These are phyloP conservation scores for Aspergillus aculeatus DNA, from an alignment of 2,329 filamentous ascomycete species.

Conservation along the genomic window DNA sequence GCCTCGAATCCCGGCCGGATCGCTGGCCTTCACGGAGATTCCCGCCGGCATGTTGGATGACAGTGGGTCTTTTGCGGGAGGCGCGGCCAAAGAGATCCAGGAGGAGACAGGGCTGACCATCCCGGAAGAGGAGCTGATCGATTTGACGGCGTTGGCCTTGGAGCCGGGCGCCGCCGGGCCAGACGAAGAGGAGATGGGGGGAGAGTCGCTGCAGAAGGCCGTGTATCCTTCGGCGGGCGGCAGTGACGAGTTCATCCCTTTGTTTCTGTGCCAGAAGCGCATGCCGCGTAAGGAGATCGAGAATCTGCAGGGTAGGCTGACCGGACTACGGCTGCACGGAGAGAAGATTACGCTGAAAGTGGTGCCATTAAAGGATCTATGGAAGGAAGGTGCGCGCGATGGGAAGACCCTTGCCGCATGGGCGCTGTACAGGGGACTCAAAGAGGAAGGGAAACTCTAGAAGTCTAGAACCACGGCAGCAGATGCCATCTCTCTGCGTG, in stretches of 20 bases:
- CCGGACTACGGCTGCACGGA: constrained; percentile 54
- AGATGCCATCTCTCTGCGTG: neutral
- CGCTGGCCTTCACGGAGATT: constrained; percentile 55
- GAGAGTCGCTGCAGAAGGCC: constrained; percentile 46
- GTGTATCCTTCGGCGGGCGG: constrained; percentile 57
- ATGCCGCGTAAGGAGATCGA: constrained; percentile 50
- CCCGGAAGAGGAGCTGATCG: constrained; percentile 49
- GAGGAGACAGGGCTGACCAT: constrained; percentile 59
- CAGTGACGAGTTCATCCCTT: constrained; percentile 59
- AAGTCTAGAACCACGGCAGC: neutral
- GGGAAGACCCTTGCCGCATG: constrained; percentile 57
- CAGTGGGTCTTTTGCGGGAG: constrained; percentile 52
- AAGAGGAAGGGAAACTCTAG: constrained; percentile 46
- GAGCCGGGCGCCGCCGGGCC: constrained; percentile 13
- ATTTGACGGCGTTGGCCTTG: constrained; percentile 55
- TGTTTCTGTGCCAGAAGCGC: constrained; percentile 57
- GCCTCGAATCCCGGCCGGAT: constrained; percentile 57
- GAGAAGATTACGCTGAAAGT: constrained; percentile 61
- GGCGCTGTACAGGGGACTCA: constrained; percentile 56
- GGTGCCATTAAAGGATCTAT: constrained; percentile 51
- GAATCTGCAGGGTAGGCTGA: constrained; percentile 53
- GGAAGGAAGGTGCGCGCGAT: constrained; percentile 56
- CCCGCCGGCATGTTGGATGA: constrained; percentile 63
- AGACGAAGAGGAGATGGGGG: constrained; percentile 16
- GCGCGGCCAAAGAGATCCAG: constrained; percentile 56